Evolutionary conservation across 441 rosid genomes (phyloP), one percentile per base, ranked within the genome.

Genomic region (Corymbia citriodora): DNA sequence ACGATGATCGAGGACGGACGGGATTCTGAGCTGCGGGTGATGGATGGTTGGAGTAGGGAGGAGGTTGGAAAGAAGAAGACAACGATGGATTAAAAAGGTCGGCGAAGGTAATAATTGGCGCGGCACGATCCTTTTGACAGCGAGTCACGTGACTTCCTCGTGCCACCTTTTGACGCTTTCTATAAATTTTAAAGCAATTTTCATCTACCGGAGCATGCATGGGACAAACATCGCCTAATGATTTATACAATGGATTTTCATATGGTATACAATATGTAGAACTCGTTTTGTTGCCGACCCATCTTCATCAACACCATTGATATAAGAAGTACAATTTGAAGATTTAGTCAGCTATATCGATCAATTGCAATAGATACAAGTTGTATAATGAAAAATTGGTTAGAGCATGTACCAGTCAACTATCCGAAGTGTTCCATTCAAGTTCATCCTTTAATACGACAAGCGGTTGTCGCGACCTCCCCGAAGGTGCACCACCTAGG

Each of bases 261-360:
- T 40, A 5, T 40, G 45, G 45, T 40, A 40, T 40, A 40, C 45
- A 40, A 40, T 40, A 40, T 40, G 45, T 40, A 5, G 45, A 63
- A 61, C 72, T 65, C 65, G 10, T 25, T 59, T 23, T 25, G n/a
- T 59, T 59, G 13, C 65, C 15, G 11, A 59, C n/a, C 14, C 5
- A 59, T 59, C 65, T 59, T 25, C n/a, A 25, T 23, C 14, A 40
- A 40, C 40, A 25, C 65, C n/a, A 27, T 25, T 5, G 7, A 59
- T 3, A 3, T 25, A 25, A 3, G 65, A 59, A 27, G 10, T 59
- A 1, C 1, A 31, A 31, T 17, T 16, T 4, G 7, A 31, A 68
- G 16, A 8, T 68, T 68, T 19, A 31, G 10, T 16, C 7, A 7
- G 2, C 0, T 2, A 2, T 31, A 21, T 0, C 16, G 17, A 4